These are phyloP conservation scores for Didymella sp. DNA, from an alignment of 2,329 filamentous ascomycete species.

Conservation along the genomic window DNA sequence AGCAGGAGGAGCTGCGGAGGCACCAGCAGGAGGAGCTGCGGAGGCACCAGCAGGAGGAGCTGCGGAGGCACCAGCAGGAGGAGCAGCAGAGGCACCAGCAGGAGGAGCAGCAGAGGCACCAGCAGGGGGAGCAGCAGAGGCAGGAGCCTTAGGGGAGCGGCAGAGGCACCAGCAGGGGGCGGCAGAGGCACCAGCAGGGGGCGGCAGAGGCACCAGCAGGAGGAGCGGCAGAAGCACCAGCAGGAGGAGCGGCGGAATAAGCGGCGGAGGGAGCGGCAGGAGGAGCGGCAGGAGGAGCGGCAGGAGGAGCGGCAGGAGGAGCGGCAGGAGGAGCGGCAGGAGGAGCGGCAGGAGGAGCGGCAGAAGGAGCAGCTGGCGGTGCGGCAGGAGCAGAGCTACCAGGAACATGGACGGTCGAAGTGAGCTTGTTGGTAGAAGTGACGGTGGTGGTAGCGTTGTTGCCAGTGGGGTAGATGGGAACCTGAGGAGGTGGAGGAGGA, in stretches of 20 bases:
- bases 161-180: not conserved
- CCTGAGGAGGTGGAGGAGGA: slow-evolving; percentile 3
- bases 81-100: not conserved
- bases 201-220: not conserved
- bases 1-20: not conserved
- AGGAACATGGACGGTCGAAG: slow-evolving; percentile 1
- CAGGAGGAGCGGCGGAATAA: not conserved
- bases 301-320: not conserved
- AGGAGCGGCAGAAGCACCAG: not conserved
- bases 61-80: not conserved
- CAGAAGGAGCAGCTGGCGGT: not conserved
- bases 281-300: not conserved
- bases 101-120: not conserved
- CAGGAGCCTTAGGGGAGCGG: not conserved
- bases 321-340: not conserved
- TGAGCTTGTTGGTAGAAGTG: slow-evolving; percentile 11
- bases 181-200: not conserved
- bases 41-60: not conserved
- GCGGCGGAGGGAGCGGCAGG: not conserved
- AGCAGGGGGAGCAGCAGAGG: not conserved
- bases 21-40: not conserved
- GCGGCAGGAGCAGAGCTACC: slow-evolving; percentile 1
- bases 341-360: not conserved
- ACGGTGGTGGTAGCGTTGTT: slow-evolving; percentile 12
- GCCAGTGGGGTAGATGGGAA: slow-evolving; percentile 8